These are phyloP conservation scores for Botrytis paeoniae DNA, from an alignment of 2,329 filamentous ascomycete genomes.

Conservation along the genomic window DNA sequence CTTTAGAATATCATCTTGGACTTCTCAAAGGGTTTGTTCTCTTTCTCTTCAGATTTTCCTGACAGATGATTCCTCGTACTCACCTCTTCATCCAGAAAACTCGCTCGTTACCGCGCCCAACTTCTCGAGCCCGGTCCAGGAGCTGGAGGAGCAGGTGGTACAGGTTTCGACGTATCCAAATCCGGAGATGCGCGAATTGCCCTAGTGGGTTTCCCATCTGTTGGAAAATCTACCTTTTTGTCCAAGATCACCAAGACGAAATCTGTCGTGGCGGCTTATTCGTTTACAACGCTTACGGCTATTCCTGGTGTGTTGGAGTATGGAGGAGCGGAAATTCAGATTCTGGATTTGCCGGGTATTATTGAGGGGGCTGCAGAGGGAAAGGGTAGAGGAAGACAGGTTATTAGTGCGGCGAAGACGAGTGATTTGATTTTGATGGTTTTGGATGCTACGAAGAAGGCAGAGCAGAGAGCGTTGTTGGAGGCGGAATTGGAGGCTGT, in stretches of 20 bases:
- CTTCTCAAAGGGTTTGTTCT: conserved; percentile 82
- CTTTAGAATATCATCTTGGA: conserved; percentile 91
- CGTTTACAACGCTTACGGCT: conserved; percentile 95
- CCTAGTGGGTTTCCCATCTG: conserved; percentile 96
- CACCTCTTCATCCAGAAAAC: conserved; percentile 62
- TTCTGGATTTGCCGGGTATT: conserved; percentile 95
- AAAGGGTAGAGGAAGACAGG: conserved; percentile 91
- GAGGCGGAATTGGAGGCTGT: conserved; percentile 94
- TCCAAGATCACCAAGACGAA: conserved; percentile 98
- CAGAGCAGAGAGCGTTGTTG: conserved; percentile 83
- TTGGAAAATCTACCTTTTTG: conserved; percentile 98
- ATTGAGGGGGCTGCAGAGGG: conserved; percentile 96
- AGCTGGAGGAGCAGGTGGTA: conserved; percentile 70
- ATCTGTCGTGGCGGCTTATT: conserved; percentile 92
- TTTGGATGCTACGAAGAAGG: conserved; percentile 92
- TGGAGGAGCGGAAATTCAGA: conserved; percentile 95
- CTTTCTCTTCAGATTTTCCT: not conserved
- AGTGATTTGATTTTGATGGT: conserved; percentile 97
- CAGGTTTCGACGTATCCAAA: conserved; percentile 93
- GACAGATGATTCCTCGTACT: not conserved
- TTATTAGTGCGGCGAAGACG: conserved; percentile 97
- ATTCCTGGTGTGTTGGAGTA: conserved; percentile 98
- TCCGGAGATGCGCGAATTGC: conserved; percentile 95
- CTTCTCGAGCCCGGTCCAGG: conserved; percentile 86
- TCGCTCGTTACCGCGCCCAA: conserved; percentile 89